Evolutionary conservation across 1,139 yeast genomes (phyloP).

Genomic region (Diutina ranongensis): DNA sequence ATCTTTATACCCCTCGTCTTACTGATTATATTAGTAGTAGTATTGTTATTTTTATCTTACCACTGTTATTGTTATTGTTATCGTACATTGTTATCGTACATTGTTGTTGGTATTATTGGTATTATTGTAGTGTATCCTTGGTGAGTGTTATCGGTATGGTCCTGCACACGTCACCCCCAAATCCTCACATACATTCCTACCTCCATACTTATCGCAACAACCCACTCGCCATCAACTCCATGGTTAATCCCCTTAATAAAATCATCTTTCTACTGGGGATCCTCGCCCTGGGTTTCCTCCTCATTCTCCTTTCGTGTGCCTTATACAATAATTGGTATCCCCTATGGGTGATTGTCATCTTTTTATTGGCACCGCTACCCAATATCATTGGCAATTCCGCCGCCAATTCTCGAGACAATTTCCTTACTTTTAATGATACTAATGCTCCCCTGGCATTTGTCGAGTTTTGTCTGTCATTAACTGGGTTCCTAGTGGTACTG

Average conservation of each 20-base stretch:
- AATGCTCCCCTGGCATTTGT: slow-evolving; percentile 18
- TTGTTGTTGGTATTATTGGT: too few species aligned
- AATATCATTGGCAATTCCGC: slow-evolving; percentile 35
- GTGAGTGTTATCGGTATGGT: too few species aligned
- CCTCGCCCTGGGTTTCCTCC: slow-evolving; percentile 63
- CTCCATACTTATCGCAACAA: background rate
- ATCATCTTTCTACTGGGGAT: slow-evolving; percentile 61
- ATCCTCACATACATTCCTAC: background rate
- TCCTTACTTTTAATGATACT: slow-evolving; percentile 39
- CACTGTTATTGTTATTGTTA: too few species aligned
- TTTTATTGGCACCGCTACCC: slow-evolving; percentile 63
- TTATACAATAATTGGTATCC: slow-evolving; percentile 63
- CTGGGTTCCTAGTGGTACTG: slow-evolving; percentile 57
- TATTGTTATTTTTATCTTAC: too few species aligned
- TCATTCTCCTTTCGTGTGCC: slow-evolving; percentile 64
- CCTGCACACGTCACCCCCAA: background rate
- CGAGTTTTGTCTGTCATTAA: slow-evolving; percentile 49
- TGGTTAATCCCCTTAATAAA: slow-evolving; percentile 48
- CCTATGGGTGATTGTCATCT: slow-evolving; percentile 52
- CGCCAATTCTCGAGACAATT: slow-evolving; percentile 40
- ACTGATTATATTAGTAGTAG: too few species aligned
- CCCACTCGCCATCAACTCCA: background rate
- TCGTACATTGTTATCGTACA: too few species aligned
- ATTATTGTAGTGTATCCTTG: too few species aligned
- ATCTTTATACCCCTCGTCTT: too few species aligned